Conservation (phyloP, 2,329 filamentous ascomycete genomes). For the Talaromyces sp. region DNA sequence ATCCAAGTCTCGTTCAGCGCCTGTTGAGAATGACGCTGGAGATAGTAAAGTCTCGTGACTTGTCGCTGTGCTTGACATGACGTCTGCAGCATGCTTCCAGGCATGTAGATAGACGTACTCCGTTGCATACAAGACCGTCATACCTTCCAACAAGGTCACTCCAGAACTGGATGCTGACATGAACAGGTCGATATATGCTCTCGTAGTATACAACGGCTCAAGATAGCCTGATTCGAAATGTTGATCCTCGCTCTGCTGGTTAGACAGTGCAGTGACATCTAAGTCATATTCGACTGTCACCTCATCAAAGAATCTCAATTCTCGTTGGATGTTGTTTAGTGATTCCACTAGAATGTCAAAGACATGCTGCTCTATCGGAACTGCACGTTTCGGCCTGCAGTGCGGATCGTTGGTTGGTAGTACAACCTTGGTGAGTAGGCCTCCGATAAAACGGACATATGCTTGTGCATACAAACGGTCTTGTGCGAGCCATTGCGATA, state of each 20-base stretch:
- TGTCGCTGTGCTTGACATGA: conserved; percentile 31
- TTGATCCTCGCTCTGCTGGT: conserved; percentile 13
- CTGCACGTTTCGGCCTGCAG: conserved; percentile 26
- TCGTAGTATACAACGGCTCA: conserved; percentile 46
- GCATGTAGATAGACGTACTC: conserved; percentile 63
- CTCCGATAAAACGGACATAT: conserved; percentile 65
- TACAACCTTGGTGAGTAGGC: conserved; percentile 60
- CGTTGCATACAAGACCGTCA: conserved; percentile 74
- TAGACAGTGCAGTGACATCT: conserved; percentile 42
- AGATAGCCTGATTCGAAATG: conserved; percentile 23
- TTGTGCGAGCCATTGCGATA: conserved; percentile 68
- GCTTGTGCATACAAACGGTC: conserved; percentile 69
- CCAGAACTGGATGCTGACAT: conserved; percentile 54
- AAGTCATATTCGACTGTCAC: conserved; percentile 61
- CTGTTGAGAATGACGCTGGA: conserved; percentile 15
- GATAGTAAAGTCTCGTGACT: conserved; percentile 22
- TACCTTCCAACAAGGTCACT: conserved; percentile 60
- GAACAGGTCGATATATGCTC: conserved; percentile 58
- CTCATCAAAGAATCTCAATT: conserved; percentile 65
- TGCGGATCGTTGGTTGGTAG: conserved; percentile 43
- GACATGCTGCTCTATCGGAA: conserved; percentile 52
- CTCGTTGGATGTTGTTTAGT: conserved; percentile 63
- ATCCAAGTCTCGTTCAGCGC: conserved; percentile 51
- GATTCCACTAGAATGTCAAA: conserved; percentile 63
- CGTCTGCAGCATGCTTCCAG: conserved; percentile 48